phyloP scores from a whole-genome alignment of 164 flowering plant genomes.

The Tetracentron sinense region DNA sequence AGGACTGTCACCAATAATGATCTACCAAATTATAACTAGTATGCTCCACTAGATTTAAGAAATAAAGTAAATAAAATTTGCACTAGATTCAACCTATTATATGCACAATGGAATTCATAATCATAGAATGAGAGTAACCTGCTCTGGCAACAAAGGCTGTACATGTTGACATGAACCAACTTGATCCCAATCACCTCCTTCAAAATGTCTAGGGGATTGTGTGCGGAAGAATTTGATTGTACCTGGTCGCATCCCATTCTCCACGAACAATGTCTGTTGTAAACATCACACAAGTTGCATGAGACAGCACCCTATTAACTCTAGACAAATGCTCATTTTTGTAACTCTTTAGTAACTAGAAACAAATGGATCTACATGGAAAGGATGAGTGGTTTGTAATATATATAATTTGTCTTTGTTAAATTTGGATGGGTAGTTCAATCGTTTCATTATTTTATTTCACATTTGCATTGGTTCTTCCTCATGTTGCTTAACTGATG shows the following conservation, averaged over 20 bases:
- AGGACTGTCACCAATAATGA: too few relatives aligned
- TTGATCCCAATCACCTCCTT: constrained; percentile 98
- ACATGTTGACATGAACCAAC: constrained; percentile 79
- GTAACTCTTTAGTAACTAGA: background rate
- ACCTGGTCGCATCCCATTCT: constrained; percentile 37
- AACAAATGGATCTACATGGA: too few relatives aligned
- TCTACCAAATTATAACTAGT: background rate
- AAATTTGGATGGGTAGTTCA: too few relatives aligned
- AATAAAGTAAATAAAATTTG: background rate
- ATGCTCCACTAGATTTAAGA: background rate
- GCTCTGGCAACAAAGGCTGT: constrained; percentile 52
- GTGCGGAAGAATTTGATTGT: constrained; percentile 70
- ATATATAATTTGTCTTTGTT: too few relatives aligned
- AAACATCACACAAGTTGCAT: background rate
- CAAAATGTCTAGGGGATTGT: constrained; percentile 95
- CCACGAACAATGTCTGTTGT: constrained; percentile 47
- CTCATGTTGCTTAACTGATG: too few relatives aligned
- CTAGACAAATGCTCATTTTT: background rate
- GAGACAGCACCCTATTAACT: background rate
- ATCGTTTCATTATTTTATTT: too few relatives aligned
- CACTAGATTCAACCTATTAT: background rate
- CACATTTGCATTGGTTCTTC: too few relatives aligned
- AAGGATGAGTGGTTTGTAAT: too few relatives aligned
- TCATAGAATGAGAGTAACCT: constrained; percentile 36
- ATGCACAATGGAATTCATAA: background rate